Evolutionary conservation across 495 filamentous ascomycete species (phyloP), one percentile per base, ranked within the genome.

Genomic region (Podospora australis): DNA sequence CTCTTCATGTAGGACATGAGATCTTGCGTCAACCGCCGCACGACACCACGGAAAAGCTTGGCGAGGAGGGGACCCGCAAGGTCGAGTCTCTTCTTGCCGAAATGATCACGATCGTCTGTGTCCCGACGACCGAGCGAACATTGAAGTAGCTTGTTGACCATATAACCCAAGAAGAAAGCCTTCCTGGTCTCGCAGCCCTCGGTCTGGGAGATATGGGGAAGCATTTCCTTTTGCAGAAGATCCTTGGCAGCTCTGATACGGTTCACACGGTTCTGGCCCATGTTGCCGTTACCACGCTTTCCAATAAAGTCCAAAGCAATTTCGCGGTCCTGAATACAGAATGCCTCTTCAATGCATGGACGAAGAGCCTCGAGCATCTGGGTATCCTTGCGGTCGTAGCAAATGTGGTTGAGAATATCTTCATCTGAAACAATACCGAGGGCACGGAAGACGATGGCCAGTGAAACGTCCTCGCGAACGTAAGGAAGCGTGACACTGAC

Each of bases 101-200:
- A 97, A 64, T 99, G 94, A 71, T 99, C 92, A 69, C 92, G 86
- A 59, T 99, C 92, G 55, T 99, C 92, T 14, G 86, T 84, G 58
- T 96, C 94, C 36, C 87, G 80, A 46, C 94, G 83, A 35, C 92
- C 92, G 16, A 97, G 74, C 34, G 87, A 86, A 64, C 88, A 95
- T 60, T 95, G 89, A 2, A 99, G 75, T 52, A 99, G 79, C 59
- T 87, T 80, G 66, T 97, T 90, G 35, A 96, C 87, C 94, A 99
- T 97, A 67, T 97, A 99, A 23, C 94, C 92, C 28, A 99, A 72
- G 79, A 97, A 99, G 74, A 96, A 97, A 4, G 92, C 92, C 65
- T 99, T 99, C 22, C 88, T 73, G 1, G 91, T 96, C 60, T 97
- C 92, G 57, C 88, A 95, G n/a, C 92, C 92, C 65, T 96, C 88